Base-by-base conservation (phyloP, 345 rosid species). In the Nephelium lappaceum region DNA sequence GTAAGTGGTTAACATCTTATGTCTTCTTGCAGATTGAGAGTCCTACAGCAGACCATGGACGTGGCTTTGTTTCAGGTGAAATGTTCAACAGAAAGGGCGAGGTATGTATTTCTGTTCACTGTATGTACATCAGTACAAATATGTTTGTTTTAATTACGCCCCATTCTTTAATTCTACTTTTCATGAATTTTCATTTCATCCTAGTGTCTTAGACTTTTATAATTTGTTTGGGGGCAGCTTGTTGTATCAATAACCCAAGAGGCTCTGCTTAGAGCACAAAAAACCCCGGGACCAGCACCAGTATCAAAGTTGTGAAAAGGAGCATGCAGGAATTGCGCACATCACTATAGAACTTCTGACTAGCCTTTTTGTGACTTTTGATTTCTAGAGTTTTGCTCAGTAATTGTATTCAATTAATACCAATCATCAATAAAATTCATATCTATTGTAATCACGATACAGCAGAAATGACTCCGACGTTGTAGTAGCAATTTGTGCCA, bases 61-160 rank as follows among this genome's bases (percentile, higher is more conserved):
- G 97, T 1, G 99, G 99, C 38, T 92, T 91, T 80, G 98, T 93
- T 7, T 55, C 77, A 0, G 99, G 95, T 42, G 82, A 88, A 83
- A 91, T 96, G 90, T 96, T 92, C 78, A 90, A 88, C 75, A 80
- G 86, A 80, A 89, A 87, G 47, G 97, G 99, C 75, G 92, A 95
- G 97, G 99, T 94, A 91, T 9, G 9, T 55, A 63, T 38, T 63
- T 65, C 69, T 60, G 65, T 42, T 62, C 19, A 25, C 42, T 73
- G 38, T 7, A 0, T 16, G 11, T 36, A 11, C 36, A 36, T 16
- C 23, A 70, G 31, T 21, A 19, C 21, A 12, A 31, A 31, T 31
- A 31, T 62, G 41, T 71, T 31, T 25, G 38, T 47, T 63, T 51
- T 19, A 15, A 24, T 10, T 27, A 27, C 67, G 25, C 31, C 15